These are phyloP conservation scores for Verticillium alfalfae DNA, from an alignment of 2,329 filamentous ascomycete genomes.

Conservation along the genomic window DNA sequence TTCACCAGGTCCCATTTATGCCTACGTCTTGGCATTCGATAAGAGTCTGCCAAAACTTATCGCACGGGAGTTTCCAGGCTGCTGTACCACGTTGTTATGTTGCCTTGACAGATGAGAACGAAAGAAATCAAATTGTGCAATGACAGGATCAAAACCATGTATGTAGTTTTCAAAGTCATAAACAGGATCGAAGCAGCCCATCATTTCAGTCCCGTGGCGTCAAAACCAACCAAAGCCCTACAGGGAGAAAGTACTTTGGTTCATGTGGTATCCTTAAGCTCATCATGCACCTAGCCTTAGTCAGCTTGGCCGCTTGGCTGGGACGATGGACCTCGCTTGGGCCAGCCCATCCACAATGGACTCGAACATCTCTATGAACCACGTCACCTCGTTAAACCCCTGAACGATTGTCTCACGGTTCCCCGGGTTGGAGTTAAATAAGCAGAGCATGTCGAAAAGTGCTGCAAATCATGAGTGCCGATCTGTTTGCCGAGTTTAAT, in stretches of 20 bases:
- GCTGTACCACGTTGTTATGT: too few species aligned
- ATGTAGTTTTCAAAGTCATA: too few species aligned
- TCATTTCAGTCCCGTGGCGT: too few species aligned
- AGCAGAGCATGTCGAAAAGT: neutral
- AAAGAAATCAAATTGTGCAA: too few species aligned
- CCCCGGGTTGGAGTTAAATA: neutral
- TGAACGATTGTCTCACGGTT: neutral
- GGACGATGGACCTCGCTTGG: neutral
- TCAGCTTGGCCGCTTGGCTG: neutral
- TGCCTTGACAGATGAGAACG: too few species aligned
- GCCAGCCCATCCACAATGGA: neutral
- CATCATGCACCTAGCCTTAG: neutral
- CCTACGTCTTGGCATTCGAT: neutral
- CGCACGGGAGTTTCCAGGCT: neutral
- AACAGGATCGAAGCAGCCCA: too few species aligned
- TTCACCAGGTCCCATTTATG: neutral
- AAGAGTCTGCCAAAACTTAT: neutral
- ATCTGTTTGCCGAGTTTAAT: constrained; percentile 61
- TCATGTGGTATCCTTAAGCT: too few species aligned
- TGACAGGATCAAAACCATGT: too few species aligned
- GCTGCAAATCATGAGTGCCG: constrained; percentile 49
- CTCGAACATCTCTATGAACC: neutral
- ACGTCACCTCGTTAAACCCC: neutral
- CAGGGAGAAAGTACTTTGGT: too few species aligned
- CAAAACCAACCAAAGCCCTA: too few species aligned